Base-by-base conservation (phyloP, 139 green algal species). In the Chlamydomonas incerta region DNA sequence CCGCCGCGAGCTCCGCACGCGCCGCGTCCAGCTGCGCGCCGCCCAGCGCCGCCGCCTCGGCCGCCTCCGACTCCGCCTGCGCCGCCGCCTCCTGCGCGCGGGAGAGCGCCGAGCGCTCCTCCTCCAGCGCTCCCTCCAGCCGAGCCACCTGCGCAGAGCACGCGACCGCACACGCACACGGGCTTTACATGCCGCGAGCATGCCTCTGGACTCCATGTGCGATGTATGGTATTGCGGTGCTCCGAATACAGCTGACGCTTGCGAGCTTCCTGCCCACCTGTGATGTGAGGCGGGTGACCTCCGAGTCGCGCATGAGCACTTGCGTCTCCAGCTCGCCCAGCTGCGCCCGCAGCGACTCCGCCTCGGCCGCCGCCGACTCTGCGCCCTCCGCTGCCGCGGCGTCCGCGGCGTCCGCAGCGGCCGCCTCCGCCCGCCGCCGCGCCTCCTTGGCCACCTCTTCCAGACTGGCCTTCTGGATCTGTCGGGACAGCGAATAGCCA, bases 311-410 rank as follows among this genome's bases (percentile, higher is more conserved):
- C 83, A 88, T 88, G 20, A 88, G 74, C 31, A 81, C 58, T 41
- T 73, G 74, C 37, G 85, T 79, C 74, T 85, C 85, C 29, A 80
- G 68, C 35, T 89, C 85, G 11, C 28, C 68, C 29, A 69, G 55
- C 9, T 18, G 18, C 17, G 21, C 14, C 26, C 63, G 34, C 23
- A 60, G 20, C 14, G 34, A 74, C 55, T 35, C 50, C n/a, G 29
- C 28, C 28, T 62, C 57, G 9, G 52, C 66, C 47, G 21, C 67
- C n/a, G n/a, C 33, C 8, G 35, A 31, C 31, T 67, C 33, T 0
- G 71, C 20, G 35, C 20, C 66, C 28, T 31, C 47, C 18, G 52
- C 62, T 1, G 47, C 63, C 26, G 68, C 68, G 10, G 34, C 68
- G 8, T n/a, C 33, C 68, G 68, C 68, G 15, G 34, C 67, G 15